phyloP scores from a whole-genome alignment of 2,329 filamentous ascomycete species.

The Peltaster fructicola region DNA sequence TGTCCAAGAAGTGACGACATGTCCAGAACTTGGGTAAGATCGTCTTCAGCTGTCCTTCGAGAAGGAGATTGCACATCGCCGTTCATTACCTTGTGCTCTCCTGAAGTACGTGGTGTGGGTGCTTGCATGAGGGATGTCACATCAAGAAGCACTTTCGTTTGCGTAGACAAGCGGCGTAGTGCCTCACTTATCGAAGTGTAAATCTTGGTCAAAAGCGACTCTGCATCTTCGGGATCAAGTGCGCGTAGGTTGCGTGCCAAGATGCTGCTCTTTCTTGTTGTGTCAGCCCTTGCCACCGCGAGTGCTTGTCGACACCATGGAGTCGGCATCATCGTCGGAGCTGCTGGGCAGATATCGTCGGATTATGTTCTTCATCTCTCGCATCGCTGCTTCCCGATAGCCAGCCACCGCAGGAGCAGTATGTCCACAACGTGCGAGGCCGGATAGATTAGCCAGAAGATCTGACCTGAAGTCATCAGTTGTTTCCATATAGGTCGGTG shows the following conservation, averaged over 20 bases:
- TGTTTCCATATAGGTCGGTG: conserved; percentile 63
- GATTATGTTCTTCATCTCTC: conserved; percentile 75
- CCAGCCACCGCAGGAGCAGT: conserved; percentile 64
- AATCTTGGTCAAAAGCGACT: conserved; percentile 62
- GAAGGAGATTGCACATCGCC: conserved; percentile 6
- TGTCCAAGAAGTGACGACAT: conserved; percentile 62
- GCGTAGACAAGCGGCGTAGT: conserved; percentile 65
- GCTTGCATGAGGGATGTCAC: conserved; percentile 59
- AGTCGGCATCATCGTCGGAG: conserved; percentile 83
- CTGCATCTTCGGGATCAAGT: conserved; percentile 67
- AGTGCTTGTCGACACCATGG: conserved; percentile 70
- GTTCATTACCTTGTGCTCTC: conserved; percentile 18
- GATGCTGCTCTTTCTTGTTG: conserved; percentile 83
- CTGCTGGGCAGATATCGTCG: conserved; percentile 76
- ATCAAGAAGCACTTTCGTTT: conserved; percentile 88
- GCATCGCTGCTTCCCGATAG: conserved; percentile 67
- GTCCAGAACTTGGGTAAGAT: conserved; percentile 60
- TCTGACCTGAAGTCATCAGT: conserved; percentile 53
- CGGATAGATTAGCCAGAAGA: conserved; percentile 53
- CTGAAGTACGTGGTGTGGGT: conserved; percentile 19
- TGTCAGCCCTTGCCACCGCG: conserved; percentile 47
- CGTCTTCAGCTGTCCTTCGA: conserved; percentile 38
- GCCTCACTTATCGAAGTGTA: conserved; percentile 83
- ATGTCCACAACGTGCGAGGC: conserved; percentile 65
- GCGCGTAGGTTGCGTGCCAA: conserved; percentile 75